Percentiles rank a stretch among this genome's conserved stretches.
phyloP scores from a whole-genome alignment of 2,329 filamentous ascomycete species.

The Cytospora leucostoma region DNA sequence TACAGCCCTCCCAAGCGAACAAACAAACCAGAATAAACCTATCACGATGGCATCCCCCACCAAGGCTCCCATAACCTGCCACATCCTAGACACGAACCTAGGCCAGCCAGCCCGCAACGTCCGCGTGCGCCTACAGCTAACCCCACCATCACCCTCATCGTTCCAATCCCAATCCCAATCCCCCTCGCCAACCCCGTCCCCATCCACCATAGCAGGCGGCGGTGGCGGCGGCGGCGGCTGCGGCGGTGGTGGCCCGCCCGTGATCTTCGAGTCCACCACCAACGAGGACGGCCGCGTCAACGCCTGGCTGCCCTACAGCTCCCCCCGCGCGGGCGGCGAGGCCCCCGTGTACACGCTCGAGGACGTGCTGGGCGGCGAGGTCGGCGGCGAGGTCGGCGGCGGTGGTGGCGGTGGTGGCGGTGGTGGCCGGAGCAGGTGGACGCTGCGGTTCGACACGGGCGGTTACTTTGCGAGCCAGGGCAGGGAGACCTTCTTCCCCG shows the following conservation, averaged over 20 bases:
- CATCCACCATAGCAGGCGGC: constrained; percentile 24
- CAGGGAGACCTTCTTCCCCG: constrained; percentile 59
- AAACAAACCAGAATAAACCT: constrained; percentile 2
- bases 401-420: constrained; percentile 40
- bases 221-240: constrained; percentile 28
- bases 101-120: constrained; percentile 69
- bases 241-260: constrained; percentile 40
- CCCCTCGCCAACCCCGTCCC: constrained; percentile 37
- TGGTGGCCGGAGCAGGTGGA: constrained; percentile 59
- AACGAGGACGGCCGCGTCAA: constrained; percentile 76
- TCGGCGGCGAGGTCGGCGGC: too few species aligned
- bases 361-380: constrained; percentile 54
- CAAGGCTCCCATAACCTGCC: constrained; percentile 77
- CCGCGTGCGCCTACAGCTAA: constrained; percentile 64
- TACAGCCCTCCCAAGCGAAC: background rate
- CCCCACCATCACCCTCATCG: constrained; percentile 24
- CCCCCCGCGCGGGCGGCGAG: constrained; percentile 52
- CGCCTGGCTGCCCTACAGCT: constrained; percentile 64
- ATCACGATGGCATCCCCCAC: constrained; percentile 28
- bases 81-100: constrained; percentile 79
- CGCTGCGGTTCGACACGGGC: constrained; percentile 71
- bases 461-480: constrained; percentile 66
- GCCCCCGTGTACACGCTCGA: constrained; percentile 60
- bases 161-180: constrained; percentile 33
- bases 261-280: constrained; percentile 66